Conservation (phyloP, 306 rosid species). For the Rosa chinensis region DNA sequence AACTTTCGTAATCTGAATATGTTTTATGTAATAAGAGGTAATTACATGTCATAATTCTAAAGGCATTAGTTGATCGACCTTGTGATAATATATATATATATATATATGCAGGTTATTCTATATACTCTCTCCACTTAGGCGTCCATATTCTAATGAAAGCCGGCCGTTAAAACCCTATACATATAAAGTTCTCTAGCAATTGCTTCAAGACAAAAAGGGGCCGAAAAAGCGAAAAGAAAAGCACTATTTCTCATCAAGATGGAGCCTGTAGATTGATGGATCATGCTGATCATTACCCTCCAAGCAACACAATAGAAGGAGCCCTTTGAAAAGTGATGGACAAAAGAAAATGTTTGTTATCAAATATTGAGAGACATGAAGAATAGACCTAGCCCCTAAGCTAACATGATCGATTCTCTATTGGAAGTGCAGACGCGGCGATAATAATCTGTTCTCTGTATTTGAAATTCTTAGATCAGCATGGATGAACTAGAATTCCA, state of each 20-base stretch:
- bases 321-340: neutral
- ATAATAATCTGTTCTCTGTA: neutral
- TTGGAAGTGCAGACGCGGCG: neutral
- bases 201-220: neutral
- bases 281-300: conserved; percentile 7
- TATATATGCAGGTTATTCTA: neutral
- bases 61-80: too few relatives aligned
- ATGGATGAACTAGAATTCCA: neutral
- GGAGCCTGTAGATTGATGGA: neutral
- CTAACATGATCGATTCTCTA: neutral
- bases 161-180: neutral
- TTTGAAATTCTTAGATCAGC: neutral
- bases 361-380: neutral
- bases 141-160: neutral
- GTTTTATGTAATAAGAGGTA: too few relatives aligned
- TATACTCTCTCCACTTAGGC: neutral
- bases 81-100: too few relatives aligned
- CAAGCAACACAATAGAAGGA: neutral
- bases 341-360: neutral
- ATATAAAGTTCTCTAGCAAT: neutral
- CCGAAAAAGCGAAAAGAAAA: neutral
- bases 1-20: too few relatives aligned
- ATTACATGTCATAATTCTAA: too few relatives aligned
- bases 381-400: neutral
- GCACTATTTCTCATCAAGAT: neutral